phyloP scores from a whole-genome alignment of 2,329 filamentous ascomycete species.

The Fonsecaea nubica region DNA sequence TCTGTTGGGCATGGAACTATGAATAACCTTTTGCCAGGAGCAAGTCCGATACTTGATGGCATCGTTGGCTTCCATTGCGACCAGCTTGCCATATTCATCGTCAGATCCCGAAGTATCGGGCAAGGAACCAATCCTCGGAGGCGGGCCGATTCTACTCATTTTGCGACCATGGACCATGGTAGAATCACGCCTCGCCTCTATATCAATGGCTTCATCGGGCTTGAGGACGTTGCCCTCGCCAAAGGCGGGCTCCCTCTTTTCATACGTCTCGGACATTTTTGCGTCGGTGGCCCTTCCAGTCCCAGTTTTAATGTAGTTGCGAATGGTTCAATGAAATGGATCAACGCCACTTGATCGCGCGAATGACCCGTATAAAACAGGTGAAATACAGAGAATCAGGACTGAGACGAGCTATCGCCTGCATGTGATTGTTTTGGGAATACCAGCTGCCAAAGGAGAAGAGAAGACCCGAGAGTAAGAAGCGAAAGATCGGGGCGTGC shows the following conservation, averaged over 20 bases:
- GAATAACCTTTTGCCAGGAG: slow-evolving; percentile 80
- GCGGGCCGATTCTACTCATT: slow-evolving; percentile 40
- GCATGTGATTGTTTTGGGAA: slow-evolving; percentile 35
- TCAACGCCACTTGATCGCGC: slow-evolving; percentile 42
- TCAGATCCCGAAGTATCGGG: slow-evolving; percentile 43
- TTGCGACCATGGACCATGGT: slow-evolving; percentile 35
- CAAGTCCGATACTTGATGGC: slow-evolving; percentile 92
- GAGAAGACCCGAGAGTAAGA: background rate
- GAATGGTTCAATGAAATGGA: slow-evolving; percentile 4
- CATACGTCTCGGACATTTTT: slow-evolving; percentile 33
- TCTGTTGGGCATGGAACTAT: background rate
- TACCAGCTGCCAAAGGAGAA: background rate
- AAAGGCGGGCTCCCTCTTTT: slow-evolving; percentile 31
- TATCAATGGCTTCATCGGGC: slow-evolving; percentile 25
- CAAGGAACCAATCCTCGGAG: slow-evolving; percentile 33
- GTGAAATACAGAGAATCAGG: slow-evolving; percentile 38
- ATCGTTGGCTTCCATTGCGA: slow-evolving; percentile 76
- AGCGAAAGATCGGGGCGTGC: background rate
- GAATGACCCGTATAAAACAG: slow-evolving; percentile 40
- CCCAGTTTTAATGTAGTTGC: background rate
- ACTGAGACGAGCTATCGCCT: slow-evolving; percentile 25
- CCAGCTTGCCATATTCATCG: slow-evolving; percentile 61
- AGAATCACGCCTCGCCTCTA: slow-evolving; percentile 32
- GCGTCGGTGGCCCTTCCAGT: slow-evolving; percentile 1
- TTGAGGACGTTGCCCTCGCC: slow-evolving; percentile 25